Evolutionary conservation across 768 basidiomycete species (phyloP).

Genomic region (Pholiota microspora): DNA sequence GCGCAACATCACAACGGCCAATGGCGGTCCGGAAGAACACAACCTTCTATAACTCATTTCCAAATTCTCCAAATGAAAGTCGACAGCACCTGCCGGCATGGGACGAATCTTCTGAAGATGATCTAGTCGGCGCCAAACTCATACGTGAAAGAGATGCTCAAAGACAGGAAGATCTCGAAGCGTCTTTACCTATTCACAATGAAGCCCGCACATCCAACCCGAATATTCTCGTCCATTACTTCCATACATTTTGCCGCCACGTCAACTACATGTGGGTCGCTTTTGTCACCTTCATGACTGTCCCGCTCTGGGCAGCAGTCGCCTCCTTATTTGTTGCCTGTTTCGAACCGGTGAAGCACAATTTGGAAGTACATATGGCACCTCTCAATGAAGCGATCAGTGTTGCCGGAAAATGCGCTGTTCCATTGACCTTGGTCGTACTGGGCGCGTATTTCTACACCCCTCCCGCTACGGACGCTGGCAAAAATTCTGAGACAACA

Average conservation of each 20-base stretch:
- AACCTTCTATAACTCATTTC: slow-evolving; percentile 64
- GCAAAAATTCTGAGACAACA: slow-evolving; percentile 5
- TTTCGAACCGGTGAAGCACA: slow-evolving; percentile 69
- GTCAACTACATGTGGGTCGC: slow-evolving; percentile 31
- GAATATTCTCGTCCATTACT: slow-evolving; percentile 2
- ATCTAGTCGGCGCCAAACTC: slow-evolving; percentile 15
- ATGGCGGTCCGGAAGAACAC: slow-evolving; percentile 25
- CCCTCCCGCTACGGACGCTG: slow-evolving; percentile 24
- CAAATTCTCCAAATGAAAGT: slow-evolving; percentile 51
- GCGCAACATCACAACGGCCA: background rate
- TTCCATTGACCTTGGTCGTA: slow-evolving; percentile 88
- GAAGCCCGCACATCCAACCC: slow-evolving; percentile 4
- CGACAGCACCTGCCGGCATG: slow-evolving; percentile 30
- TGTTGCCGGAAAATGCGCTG: slow-evolving; percentile 71
- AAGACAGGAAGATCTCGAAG: background rate
- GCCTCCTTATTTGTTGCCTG: slow-evolving; percentile 76
- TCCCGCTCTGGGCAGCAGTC: slow-evolving; percentile 80
- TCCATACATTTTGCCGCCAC: slow-evolving; percentile 11
- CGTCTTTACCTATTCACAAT: background rate
- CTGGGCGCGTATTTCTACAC: slow-evolving; percentile 90
- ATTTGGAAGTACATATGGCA: slow-evolving; percentile 59
- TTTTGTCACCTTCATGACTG: slow-evolving; percentile 80
- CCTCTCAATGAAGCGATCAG: slow-evolving; percentile 69
- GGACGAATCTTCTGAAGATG: slow-evolving; percentile 24
- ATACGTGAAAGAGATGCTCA: background rate